Evolutionary conservation across 2,329 filamentous ascomycete genomes (phyloP), one percentile per base, ranked within the genome.

Genomic region (Xylariales sp.): DNA sequence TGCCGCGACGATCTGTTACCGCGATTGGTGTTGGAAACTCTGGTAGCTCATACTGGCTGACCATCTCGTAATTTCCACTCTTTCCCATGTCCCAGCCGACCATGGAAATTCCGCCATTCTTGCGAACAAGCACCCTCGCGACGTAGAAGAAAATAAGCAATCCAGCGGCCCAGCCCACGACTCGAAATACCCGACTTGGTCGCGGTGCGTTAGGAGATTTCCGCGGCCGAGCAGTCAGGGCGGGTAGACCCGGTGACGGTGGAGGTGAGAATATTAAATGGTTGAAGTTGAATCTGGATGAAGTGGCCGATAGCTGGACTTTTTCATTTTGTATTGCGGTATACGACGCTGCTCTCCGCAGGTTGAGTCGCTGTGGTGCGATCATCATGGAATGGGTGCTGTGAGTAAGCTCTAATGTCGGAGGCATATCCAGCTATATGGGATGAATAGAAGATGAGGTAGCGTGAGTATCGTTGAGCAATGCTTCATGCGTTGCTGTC

Each of bases 1-100:
- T 74, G 3, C 84, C 84, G 32, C 71, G 68, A 19, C 69, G 65
- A 61, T 89, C 85, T 11, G 73, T 77, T 33, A 90, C 70, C 5
- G 87, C 73, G 15, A 93, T 72, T 0, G 86, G 84, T 1, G 83
- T 84, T 0, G 87, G 82, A 47, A 86, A 80, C 20, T 83, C 73
- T 0, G 86, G 86, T n/a, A 88, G 61, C 31, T 69, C 69, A 46
- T 80, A 74, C 46, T 79, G 79, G 27, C 73, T 77, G 6, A 86
- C 74, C 71, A 87, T 80, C 53, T 87, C 82, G 57, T 80, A 83
- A 37, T 78, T 66, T 34, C 74, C 67, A 14, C 60, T 62, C 12
- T 60, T 56, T 9, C 62, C 51, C 3, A 63, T 57, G 12, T 62
- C 56, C 63, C 68, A 72, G 38, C 57, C 59, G 32, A 69, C 57